A percentile compares a stretch with the other conserved stretches of the same genome.
phyloP scores from a whole-genome alignment of 2,329 filamentous ascomycete genomes.

The Mycocentrospora acerina region DNA sequence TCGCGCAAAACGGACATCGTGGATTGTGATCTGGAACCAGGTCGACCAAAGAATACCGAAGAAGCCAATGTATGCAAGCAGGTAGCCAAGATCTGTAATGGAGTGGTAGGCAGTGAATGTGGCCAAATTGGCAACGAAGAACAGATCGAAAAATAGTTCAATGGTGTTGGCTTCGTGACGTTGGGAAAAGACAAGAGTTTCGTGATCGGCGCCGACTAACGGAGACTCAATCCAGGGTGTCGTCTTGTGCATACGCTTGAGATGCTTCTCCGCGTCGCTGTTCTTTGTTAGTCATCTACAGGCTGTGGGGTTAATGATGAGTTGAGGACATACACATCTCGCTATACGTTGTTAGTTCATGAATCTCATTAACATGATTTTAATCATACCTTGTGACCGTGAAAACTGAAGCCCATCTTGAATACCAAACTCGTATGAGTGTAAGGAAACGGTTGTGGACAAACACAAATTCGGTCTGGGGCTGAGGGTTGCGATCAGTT shows the following conservation, averaged over 20 bases:
- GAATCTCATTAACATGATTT: neutral
- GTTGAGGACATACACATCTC: constrained; percentile 27
- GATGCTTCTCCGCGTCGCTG: constrained; percentile 40
- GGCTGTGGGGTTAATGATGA: neutral
- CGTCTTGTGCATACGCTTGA: constrained; percentile 36
- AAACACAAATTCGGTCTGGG: neutral
- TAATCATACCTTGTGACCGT: constrained; percentile 26
- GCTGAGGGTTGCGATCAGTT: constrained; percentile 1
- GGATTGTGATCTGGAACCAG: constrained; percentile 44
- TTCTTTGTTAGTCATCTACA: constrained; percentile 10
- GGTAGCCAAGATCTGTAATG: constrained; percentile 35
- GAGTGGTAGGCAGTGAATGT: constrained; percentile 45
- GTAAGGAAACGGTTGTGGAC: neutral
- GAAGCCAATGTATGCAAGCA: constrained; percentile 42
- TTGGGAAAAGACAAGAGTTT: constrained; percentile 40
- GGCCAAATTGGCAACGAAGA: constrained; percentile 40
- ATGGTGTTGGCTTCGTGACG: constrained; percentile 43
- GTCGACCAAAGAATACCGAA: constrained; percentile 42
- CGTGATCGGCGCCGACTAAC: constrained; percentile 38
- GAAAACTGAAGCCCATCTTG: constrained; percentile 36
- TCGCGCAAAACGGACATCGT: constrained; percentile 44
- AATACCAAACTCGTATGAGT: neutral
- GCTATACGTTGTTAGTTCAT: constrained; percentile 11
- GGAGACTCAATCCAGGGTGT: constrained; percentile 39
- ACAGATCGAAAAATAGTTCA: constrained; percentile 41